Base-by-base conservation (phyloP, 163 green algal species). In the Volvox carteri region DNA sequence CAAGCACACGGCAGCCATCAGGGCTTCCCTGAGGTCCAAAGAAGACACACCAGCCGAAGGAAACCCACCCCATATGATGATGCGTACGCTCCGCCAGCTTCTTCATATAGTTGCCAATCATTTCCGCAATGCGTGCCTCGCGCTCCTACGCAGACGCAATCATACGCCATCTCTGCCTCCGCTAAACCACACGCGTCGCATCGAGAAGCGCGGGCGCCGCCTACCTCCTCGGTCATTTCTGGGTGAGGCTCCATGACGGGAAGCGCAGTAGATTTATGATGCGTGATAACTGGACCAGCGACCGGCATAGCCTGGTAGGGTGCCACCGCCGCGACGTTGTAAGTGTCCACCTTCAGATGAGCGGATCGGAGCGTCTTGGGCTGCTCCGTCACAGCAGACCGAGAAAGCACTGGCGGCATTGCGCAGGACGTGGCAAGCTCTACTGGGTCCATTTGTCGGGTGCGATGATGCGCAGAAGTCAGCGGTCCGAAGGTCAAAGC, bases 221-320 rank as follows among this genome's bases (percentile, higher is more conserved):
- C 33, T 65, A 93, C 90, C 89, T 95, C 91, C 42, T 92, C 83
- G 3, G 44, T 87, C 60, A 92, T 54, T 14, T 88, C 79, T 11
- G 75, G 75, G 19, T 74, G 56, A 0, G 90, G 90, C 83, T 95
- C 93, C 33, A 91, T n/a, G 2, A 98, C 93, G 1, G 94, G 86
- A 30, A 97, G 83, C 2, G 92, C 92, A 8, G 94, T 95, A 18
- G 95, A 90, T 23, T 96, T 95, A 87, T 95, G 93, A 21, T 96
- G 95, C 37, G 95, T 96, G 56, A 95, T 90, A 16, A 93, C 80
- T 7, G 90, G 91, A 9, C 92, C 92, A 7, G 92, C 92, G 9
- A 98, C 94, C 0, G 95, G 95, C 54, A 97, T 89, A 0, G 96
- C 96, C 88, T 98, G 96, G 88, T 98, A 98, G 18, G 96, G 95